phyloP scores from a whole-genome alignment of 331 rosid genomes.

The Phaseolus coccineus region DNA sequence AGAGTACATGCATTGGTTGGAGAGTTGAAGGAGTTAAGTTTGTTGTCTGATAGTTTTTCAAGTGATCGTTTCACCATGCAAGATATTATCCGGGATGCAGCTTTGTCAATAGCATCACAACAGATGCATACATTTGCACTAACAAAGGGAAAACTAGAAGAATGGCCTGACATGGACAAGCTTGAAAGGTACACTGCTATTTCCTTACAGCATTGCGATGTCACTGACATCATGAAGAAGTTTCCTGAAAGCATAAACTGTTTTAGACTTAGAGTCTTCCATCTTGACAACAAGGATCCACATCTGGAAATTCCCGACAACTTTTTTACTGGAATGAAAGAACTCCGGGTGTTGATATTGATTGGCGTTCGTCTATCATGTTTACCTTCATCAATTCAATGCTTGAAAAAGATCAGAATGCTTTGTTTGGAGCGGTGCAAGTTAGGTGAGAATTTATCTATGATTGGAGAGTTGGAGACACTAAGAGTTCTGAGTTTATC shows the following conservation, averaged over 20 bases:
- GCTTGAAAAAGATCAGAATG: slow-evolving; percentile 42
- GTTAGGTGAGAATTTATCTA: neutral
- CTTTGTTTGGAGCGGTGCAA: slow-evolving; percentile 45
- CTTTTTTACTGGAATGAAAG: slow-evolving; percentile 32
- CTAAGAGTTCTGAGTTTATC: slow-evolving; percentile 46
- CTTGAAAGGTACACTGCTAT: slow-evolving; percentile 40
- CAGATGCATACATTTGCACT: slow-evolving; percentile 18
- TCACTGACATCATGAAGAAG: neutral
- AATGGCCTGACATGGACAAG: slow-evolving; percentile 40
- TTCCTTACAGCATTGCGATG: slow-evolving; percentile 36
- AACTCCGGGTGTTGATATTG: slow-evolving; percentile 46
- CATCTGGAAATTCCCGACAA: neutral
- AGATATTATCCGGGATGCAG: neutral
- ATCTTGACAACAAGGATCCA: neutral
- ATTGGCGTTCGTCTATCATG: neutral
- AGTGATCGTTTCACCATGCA: slow-evolving; percentile 24
- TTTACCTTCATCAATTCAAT: slow-evolving; percentile 28
- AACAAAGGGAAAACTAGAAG: slow-evolving; percentile 24
- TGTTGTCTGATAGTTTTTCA: slow-evolving; percentile 12
- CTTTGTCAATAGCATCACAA: neutral
- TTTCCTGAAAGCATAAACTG: slow-evolving; percentile 24
- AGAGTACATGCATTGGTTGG: neutral
- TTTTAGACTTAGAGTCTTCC: slow-evolving; percentile 43
- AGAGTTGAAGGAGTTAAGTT: neutral
- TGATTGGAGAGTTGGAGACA: slow-evolving; percentile 40